Percentiles rank a stretch among this genome's conserved stretches.
Evolutionary conservation across 139 green algal genomes (phyloP).

Genomic region (Pseudopediastrum boryanum): DNA sequence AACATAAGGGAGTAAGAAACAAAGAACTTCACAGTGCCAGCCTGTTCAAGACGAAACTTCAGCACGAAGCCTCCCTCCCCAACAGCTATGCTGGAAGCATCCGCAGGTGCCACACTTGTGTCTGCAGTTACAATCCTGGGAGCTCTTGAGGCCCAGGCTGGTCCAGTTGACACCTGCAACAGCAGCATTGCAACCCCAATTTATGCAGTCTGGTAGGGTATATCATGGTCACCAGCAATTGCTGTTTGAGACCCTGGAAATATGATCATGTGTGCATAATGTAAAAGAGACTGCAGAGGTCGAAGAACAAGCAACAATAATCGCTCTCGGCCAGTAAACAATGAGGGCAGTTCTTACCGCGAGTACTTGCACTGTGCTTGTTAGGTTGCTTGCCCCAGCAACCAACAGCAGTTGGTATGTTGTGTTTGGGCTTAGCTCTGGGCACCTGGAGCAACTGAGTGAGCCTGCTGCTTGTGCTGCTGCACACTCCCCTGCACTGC

Average conservation of each 20-base stretch:
- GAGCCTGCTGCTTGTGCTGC: neutral
- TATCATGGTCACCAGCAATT: too few relatives aligned
- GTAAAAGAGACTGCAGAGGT: too few relatives aligned
- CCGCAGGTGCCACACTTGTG: neutral
- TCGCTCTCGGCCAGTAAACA: too few relatives aligned
- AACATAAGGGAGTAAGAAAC: conserved; percentile 21
- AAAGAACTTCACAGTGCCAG: conserved; percentile 16
- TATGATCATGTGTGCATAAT: too few relatives aligned
- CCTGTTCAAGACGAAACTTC: neutral
- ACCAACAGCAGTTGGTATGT: conserved; percentile 36
- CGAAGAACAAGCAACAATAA: too few relatives aligned
- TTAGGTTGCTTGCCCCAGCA: neutral
- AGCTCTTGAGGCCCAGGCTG: neutral
- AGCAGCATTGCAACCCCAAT: too few relatives aligned
- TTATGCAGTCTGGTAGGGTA: too few relatives aligned
- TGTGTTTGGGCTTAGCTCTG: conserved; percentile 8
- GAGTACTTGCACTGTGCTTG: neutral
- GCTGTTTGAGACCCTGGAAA: too few relatives aligned
- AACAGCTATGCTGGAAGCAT: neutral
- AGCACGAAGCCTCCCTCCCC: conserved; percentile 18
- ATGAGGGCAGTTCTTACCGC: too few relatives aligned
- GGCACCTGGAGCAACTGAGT: conserved; percentile 35
- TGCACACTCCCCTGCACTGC: neutral
- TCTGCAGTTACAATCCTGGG: neutral
- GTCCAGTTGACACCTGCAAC: conserved; percentile 19